Percentiles rank a stretch among this genome's conserved stretches.
These are phyloP conservation scores for Pyrus pyrifolia DNA, from an alignment of 306 rosid genomes.

Conservation along the genomic window DNA sequence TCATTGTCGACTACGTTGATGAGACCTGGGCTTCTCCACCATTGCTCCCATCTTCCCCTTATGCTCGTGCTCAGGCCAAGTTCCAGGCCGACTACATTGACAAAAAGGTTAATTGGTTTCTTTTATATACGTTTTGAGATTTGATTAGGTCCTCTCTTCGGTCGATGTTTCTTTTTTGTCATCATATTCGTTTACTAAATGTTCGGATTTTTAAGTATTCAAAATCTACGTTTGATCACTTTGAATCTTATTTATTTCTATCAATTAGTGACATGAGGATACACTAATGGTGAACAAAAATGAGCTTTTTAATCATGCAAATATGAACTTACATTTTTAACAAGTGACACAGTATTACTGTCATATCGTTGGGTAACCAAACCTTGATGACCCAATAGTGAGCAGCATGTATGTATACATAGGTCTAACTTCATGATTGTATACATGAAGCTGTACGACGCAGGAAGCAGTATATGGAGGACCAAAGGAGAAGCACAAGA, in stretches of 20 bases:
- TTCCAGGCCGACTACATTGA: conserved; percentile 65
- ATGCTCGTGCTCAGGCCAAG: conserved; percentile 48
- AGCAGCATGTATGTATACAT: neutral
- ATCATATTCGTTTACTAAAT: too few species aligned
- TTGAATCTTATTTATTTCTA: neutral
- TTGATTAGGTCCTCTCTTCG: too few species aligned
- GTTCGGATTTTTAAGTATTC: too few species aligned
- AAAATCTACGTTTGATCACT: neutral
- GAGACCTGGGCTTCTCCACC: conserved; percentile 48
- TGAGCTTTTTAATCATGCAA: neutral
- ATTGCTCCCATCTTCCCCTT: conserved; percentile 45
- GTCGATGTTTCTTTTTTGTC: too few species aligned
- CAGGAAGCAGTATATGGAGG: conserved; percentile 39
- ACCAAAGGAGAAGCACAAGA: conserved; percentile 57
- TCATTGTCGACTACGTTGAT: conserved; percentile 44
- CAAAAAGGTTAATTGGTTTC: conserved; percentile 33
- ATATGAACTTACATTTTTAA: neutral
- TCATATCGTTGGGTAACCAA: neutral
- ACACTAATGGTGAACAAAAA: neutral
- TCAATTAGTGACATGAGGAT: neutral
- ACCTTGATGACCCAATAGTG: neutral
- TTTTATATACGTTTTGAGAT: too few species aligned
- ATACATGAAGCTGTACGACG: conserved; percentile 35
- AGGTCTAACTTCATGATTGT: neutral
- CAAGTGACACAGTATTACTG: neutral